Percentiles rank a stretch among this genome's conserved stretches.
phyloP scores from a whole-genome alignment of 495 filamentous ascomycete species.

The Rhypophila decipiens region DNA sequence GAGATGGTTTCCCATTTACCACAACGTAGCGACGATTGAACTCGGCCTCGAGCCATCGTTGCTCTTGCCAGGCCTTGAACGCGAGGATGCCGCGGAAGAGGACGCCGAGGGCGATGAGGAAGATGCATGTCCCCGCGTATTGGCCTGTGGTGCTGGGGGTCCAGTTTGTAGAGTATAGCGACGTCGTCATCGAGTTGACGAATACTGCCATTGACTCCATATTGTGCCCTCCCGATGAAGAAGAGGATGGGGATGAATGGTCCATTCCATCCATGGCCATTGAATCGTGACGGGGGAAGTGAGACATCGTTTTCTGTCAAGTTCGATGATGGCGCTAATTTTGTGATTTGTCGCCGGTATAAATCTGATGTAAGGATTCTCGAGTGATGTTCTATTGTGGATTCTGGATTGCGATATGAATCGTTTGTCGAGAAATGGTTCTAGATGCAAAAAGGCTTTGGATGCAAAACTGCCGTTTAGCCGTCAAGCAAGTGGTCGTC shows the following conservation, averaged over 20 bases:
- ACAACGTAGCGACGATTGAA: slow-evolving; percentile 68
- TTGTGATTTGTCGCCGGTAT: too few relatives aligned
- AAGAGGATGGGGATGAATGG: background rate
- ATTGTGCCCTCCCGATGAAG: too few relatives aligned
- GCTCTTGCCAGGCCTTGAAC: slow-evolving; percentile 49
- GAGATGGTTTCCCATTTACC: slow-evolving; percentile 56
- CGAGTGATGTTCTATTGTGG: too few relatives aligned
- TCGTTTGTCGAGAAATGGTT: too few relatives aligned
- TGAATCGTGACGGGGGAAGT: background rate
- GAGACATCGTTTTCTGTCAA: too few relatives aligned
- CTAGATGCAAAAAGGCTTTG: too few relatives aligned
- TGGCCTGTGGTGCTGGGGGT: slow-evolving; percentile 57
- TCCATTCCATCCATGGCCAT: slow-evolving; percentile 4
- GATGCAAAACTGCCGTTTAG: slow-evolving; percentile 15
- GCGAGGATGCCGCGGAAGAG: slow-evolving; percentile 64
- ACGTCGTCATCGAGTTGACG: slow-evolving; percentile 55
- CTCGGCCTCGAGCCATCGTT: slow-evolving; percentile 53
- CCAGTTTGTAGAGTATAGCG: slow-evolving; percentile 72
- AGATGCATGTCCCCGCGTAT: slow-evolving; percentile 85
- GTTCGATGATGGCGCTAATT: too few relatives aligned
- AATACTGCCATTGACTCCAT: too few relatives aligned
- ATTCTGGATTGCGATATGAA: too few relatives aligned
- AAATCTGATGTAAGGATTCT: too few relatives aligned
- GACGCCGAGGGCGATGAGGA: slow-evolving; percentile 67
- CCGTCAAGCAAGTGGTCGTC: slow-evolving; percentile 2